Evolutionary conservation across 305 asterid genomes (phyloP), one percentile per base, ranked within the genome.

Genomic region (Ajuga reptans): DNA sequence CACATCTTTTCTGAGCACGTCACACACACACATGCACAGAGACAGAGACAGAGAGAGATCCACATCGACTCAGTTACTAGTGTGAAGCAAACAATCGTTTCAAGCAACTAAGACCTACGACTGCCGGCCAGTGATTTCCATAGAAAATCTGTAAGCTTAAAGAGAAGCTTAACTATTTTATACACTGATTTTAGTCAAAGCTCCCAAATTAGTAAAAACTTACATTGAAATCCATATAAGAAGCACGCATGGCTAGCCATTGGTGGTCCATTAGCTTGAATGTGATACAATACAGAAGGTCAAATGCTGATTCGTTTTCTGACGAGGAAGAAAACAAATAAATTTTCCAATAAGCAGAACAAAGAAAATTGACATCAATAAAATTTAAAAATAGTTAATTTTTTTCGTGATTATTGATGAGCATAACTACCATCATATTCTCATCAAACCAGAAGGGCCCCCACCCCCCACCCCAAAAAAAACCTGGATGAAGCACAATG

Each of bases 181-280:
- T 34, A 5, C 42, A 5, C 11, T 60, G 16, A 9, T 73, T 58
- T 15, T 39, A 39, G 17, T 43, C 34, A 59, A 46, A 45, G 53
- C 15, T 9, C 45, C 14, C 53, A 72, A 9, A 47, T 43, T 24
- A 51, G 31, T 56, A 37, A 71, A 59, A 53, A 82, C 91, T 64
- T 84, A 92, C 97, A 76, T 90, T 92, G 80, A 90, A 90, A 78
- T 92, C 97, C 97, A 92, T 92, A 85, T 92, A 92, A 7, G 98
- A 92, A 39, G 98, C 98, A 75, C 75, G 96, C 98, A 90, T 92
- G 71, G 84, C 80, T 56, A 92, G 95, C 98, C 98, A 92, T 69
- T 84, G 91, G 24, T 82, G 81, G 77, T 92, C 98, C 97, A 92
- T 90, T 79, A 90, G 89, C 91, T 86, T 90, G 91, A 90, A 92